Base-by-base conservation (phyloP, 2,329 filamentous ascomycete genomes). In the Colletotrichum higginsianum region DNA sequence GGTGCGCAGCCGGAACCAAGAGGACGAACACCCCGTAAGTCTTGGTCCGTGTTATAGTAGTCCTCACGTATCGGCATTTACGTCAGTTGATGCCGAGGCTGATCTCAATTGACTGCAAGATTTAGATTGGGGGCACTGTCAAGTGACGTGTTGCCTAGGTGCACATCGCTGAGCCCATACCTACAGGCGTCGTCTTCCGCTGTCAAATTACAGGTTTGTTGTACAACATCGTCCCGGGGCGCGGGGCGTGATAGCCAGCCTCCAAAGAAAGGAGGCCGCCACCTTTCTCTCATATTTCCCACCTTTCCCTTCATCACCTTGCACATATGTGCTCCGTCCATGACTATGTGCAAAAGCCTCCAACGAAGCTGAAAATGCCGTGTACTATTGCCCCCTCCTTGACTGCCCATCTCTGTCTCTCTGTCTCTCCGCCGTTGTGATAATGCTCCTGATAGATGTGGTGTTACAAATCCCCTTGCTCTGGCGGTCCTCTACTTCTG, bases 151-250 rank as follows among this genome's bases (percentile, higher is more conserved):
- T 11, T 38, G 35, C 35, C 8, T 11, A 38, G 6, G 9, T 38
- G 9, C 35, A 38, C 15, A 38, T 40, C 18, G 53, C 53, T 40
- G 30, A 12, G 53, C 18, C 40, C 8, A 2, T 56, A 35, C 30
- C 35, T 47, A 42, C 56, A 60, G 40, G 40, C 42, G 42, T 60
- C 42, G 35, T 47, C 26, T 57, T 23, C n/a, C 12, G 49, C 61
- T 55, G 61, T 63, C 61, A 55, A 12, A 63, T 44, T 55, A 63
- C 61, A 55, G 49, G 12, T 26, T 30, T 62, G 60, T n/a, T 63
- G n/a, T 55, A 46, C 61, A 55, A 55, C 18, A n/a, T 46, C 49
- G 40, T 26, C 49, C 18, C 38, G 40, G 21, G 23, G 9, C 42
- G 7, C n/a, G 56, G 55, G 52, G 21, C 23, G 38, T 16, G 21